phyloP scores from a whole-genome alignment of 768 basidiomycete genomes.

The Russula griseocarnosa region DNA sequence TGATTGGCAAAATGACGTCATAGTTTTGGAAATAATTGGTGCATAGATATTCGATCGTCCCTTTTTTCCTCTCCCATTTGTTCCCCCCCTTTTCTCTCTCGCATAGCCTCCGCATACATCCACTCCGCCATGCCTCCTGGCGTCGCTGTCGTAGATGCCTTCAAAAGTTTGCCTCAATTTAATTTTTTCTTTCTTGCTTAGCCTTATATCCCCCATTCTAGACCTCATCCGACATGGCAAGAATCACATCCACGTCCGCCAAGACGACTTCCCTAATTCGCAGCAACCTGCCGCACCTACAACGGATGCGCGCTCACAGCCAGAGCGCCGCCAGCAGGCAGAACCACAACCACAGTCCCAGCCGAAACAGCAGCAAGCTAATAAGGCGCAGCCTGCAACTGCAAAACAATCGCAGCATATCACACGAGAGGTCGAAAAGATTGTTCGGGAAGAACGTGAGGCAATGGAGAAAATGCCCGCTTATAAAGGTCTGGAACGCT shows the following conservation, averaged over 20 bases:
- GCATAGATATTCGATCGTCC: conserved; percentile 16
- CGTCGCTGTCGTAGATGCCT: conserved; percentile 28
- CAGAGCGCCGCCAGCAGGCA: conserved; percentile 34
- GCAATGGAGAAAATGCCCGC: conserved; percentile 74
- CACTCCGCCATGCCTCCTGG: conserved; percentile 20
- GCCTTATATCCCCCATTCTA: conserved; percentile 29
- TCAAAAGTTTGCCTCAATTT: conserved; percentile 22
- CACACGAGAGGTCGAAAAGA: conserved; percentile 52
- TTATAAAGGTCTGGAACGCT: conserved; percentile 82
- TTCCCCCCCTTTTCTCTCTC: not conserved
- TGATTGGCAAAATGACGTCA: conserved; percentile 26
- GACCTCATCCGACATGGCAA: conserved; percentile 56
- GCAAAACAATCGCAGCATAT: conserved; percentile 34
- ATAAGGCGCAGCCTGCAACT: conserved; percentile 9
- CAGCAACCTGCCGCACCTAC: conserved; percentile 14
- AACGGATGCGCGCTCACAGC: conserved; percentile 29
- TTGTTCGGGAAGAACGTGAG: conserved; percentile 72
- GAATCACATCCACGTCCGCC: conserved; percentile 34
- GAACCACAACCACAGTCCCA: conserved; percentile 33
- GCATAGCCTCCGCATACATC: not conserved
- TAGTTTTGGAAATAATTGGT: not conserved
- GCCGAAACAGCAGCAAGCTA: conserved; percentile 30
- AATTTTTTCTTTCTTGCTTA: not conserved
- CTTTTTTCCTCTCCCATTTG: conserved; percentile 7
- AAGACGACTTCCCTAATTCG: conserved; percentile 20